These are phyloP conservation scores for Colletotrichum sp. DNA, from an alignment of 2,329 filamentous ascomycete species.

Conservation along the genomic window DNA sequence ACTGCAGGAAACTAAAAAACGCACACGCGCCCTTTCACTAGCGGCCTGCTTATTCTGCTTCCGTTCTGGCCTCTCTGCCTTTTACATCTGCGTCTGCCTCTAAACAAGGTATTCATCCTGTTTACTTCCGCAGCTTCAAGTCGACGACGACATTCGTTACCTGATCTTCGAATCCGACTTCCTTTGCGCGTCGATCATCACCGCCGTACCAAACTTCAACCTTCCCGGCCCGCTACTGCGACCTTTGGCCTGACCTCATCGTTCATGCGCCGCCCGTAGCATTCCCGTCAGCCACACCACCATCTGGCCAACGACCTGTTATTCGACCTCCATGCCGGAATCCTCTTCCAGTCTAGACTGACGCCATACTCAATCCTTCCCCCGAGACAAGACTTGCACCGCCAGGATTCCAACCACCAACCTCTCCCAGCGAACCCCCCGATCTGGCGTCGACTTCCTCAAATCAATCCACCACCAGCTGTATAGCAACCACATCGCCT, in stretches of 20 bases:
- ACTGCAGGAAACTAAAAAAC: constrained; percentile 11
- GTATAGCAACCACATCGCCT: neutral
- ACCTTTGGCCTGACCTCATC: constrained; percentile 25
- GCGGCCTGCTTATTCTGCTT: neutral
- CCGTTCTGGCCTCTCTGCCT: neutral
- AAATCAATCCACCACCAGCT: neutral
- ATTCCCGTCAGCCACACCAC: constrained; percentile 18
- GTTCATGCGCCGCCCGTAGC: constrained; percentile 13
- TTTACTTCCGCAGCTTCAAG: neutral
- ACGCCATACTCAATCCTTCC: constrained; percentile 24
- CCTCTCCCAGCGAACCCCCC: constrained; percentile 4
- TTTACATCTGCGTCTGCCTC: neutral
- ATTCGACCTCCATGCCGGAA: constrained; percentile 6
- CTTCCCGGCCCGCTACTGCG: neutral
- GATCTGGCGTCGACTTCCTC: neutral
- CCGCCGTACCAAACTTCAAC: neutral
- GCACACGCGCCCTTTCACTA: constrained; percentile 2
- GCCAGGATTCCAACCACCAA: constrained; percentile 19
- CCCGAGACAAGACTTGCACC: constrained; percentile 22
- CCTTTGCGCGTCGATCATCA: neutral
- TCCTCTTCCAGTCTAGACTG: constrained; percentile 17
- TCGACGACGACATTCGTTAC: constrained; percentile 11
- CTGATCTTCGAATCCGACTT: neutral
- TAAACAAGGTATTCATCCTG: constrained; percentile 1
- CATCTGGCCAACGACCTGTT: constrained; percentile 1